Percentiles rank a stretch among this genome's conserved stretches.
phyloP scores from a whole-genome alignment of 768 basidiomycete genomes.

The Leccinum incarnatum region DNA sequence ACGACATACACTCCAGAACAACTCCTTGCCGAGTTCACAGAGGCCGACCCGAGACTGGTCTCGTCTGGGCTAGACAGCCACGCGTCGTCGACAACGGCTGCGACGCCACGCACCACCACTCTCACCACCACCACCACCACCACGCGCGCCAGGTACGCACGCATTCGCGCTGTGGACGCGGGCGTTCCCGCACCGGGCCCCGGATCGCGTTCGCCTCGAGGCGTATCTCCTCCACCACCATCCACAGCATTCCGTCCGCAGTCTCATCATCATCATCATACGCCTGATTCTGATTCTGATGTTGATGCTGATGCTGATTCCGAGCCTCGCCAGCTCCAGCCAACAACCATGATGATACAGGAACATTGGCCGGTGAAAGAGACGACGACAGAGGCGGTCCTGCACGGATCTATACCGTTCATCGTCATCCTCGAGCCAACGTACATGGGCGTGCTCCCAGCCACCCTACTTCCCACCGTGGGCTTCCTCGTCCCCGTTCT shows the following conservation, averaged over 20 bases:
- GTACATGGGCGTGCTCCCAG: slow-evolving; percentile 56
- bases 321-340: not conserved
- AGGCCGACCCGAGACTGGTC: not conserved
- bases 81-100: not conserved
- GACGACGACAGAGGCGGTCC: not conserved
- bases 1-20: slow-evolving; percentile 37
- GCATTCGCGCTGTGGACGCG: slow-evolving; percentile 51
- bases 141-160: slow-evolving; percentile 52
- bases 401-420: slow-evolving; percentile 40
- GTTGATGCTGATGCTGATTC: not conserved
- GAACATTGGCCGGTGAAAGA: not conserved
- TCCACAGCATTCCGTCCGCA: not conserved
- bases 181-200: slow-evolving; percentile 47
- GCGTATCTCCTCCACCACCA: not conserved
- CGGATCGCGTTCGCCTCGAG: slow-evolving; percentile 8
- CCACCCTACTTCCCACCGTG: slow-evolving; percentile 42
- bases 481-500: slow-evolving; percentile 30
- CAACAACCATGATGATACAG: slow-evolving; percentile 3
- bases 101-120: slow-evolving; percentile 1
- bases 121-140: slow-evolving; percentile 1
- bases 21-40: slow-evolving; percentile 19
- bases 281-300: not conserved
- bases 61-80: not conserved
- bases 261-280: not conserved
- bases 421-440: slow-evolving; percentile 57